A percentile compares a stretch with the other conserved stretches of the same genome.
Evolutionary conservation across 345 rosid species (phyloP).

Genomic region (Citrus australasica): DNA sequence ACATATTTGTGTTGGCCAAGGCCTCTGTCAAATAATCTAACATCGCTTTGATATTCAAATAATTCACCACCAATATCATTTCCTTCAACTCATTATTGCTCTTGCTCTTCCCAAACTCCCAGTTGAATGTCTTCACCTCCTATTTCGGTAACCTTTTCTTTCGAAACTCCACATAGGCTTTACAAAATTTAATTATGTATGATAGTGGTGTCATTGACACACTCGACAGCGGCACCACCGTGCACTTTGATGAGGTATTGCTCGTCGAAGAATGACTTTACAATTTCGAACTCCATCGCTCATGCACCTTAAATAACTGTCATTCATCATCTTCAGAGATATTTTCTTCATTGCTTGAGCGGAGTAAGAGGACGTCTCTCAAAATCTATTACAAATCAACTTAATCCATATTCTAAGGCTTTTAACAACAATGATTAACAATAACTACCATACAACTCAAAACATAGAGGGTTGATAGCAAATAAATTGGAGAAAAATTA

Average conservation of each 20-base stretch:
- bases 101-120: background rate
- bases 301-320: constrained; percentile 10
- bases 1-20: constrained; percentile 5
- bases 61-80: constrained; percentile 30
- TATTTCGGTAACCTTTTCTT: background rate
- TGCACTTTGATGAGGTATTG: background rate
- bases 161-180: constrained; percentile 11
- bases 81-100: constrained; percentile 17
- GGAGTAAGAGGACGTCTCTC: background rate
- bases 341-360: background rate
- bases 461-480: too few relatives aligned
- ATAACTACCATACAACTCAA: too few relatives aligned
- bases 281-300: constrained; percentile 17
- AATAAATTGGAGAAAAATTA: too few relatives aligned
- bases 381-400: background rate
- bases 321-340: background rate
- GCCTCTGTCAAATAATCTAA: constrained; percentile 25
- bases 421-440: too few relatives aligned
- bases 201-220: background rate
- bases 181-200: constrained; percentile 22
- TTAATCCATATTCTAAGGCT: too few relatives aligned
- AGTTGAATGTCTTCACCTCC: background rate
- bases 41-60: constrained; percentile 24
- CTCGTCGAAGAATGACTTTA: background rate
- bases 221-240: constrained; percentile 5